phyloP scores from a whole-genome alignment of 208 protist species.

The Leishmania guyanensis region DNA sequence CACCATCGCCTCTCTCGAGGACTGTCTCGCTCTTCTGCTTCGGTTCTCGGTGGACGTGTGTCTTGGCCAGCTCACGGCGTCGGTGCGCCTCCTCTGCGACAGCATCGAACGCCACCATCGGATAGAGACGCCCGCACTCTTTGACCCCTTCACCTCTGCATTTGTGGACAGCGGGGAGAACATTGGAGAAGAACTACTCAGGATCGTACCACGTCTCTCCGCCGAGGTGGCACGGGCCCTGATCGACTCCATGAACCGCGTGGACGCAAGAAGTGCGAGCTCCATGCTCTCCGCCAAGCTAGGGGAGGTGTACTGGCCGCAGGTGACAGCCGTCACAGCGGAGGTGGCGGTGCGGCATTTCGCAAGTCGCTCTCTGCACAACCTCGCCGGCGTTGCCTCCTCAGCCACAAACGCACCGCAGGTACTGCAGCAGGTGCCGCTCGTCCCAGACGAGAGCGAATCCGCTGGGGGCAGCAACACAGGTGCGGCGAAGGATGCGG shows the following conservation, averaged over 20 bases:
- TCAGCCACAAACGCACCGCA: neutral
- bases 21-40: conserved; percentile 32
- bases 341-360: conserved; percentile 11
- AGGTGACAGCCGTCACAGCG: conserved; percentile 9
- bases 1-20: conserved; percentile 12
- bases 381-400: neutral
- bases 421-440: neutral
- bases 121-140: neutral
- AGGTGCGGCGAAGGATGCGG: neutral
- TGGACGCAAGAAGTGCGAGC: neutral
- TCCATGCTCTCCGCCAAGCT: conserved; percentile 2
- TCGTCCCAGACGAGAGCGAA: neutral
- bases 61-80: conserved; percentile 22
- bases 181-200: conserved; percentile 12
- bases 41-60: conserved; percentile 27
- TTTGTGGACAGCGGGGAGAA: neutral
- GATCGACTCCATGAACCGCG: conserved; percentile 1
- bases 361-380: neutral
- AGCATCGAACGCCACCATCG: conserved; percentile 13
- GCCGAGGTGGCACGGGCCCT: conserved; percentile 9
- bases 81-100: conserved; percentile 16
- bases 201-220: conserved; percentile 9
- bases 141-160: neutral
- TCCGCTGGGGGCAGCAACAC: neutral
- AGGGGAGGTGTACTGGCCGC: conserved; percentile 18